Base-by-base conservation (phyloP, 2,329 filamentous ascomycete genomes). In the Ceratocystiopsis sp. region DNA sequence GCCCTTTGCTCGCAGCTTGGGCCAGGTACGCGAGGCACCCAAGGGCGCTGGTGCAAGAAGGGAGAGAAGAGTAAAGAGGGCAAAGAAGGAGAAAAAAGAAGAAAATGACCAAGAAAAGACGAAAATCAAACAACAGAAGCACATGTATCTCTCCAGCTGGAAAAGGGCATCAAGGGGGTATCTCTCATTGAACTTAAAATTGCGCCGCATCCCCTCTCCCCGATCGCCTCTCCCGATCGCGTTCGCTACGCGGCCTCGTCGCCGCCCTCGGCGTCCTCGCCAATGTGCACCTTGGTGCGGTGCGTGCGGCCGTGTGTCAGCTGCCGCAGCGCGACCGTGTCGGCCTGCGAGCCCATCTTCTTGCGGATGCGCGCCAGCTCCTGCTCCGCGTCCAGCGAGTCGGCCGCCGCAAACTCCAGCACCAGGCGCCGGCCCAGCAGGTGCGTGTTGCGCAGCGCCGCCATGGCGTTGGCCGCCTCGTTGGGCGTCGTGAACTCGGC, bases 331-430 rank as follows among this genome's bases (percentile, higher is more conserved):
- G 84, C 83, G 55, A 96, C 81, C 65, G 87, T 91, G 65, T 93
- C 84, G 59, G 83, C 75, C 65, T 96, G 89, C 47, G 80, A 77
- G 48, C 84, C 84, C 57, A 93, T 81, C 71, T 95, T 98, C 71
- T 84, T 83, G 64, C 93, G 84, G 81, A 98, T 94, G 66, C 85
- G 89, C 59, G 83, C 80, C 57, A 98, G 91, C 64, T 96, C 87
- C 62, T 87, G 85, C 66, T 98, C 91, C 3, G 91, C 80, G 64
- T 96, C 87, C 51, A 91, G 71, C 35, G 84, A 74, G 54, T 96
- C 91, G 50, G 80, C 83, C 55, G 85, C 80, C 35, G 87, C 89
- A 64, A 86, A 96, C 58, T 95, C 84, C 48, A 98, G 70, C 44
- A 96, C 85, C 54, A 98, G 69, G 55, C 81, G 79, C 47, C 91